Base-by-base conservation (phyloP, 148 eudicot genomes). In the Chenopodium formosanum region DNA sequence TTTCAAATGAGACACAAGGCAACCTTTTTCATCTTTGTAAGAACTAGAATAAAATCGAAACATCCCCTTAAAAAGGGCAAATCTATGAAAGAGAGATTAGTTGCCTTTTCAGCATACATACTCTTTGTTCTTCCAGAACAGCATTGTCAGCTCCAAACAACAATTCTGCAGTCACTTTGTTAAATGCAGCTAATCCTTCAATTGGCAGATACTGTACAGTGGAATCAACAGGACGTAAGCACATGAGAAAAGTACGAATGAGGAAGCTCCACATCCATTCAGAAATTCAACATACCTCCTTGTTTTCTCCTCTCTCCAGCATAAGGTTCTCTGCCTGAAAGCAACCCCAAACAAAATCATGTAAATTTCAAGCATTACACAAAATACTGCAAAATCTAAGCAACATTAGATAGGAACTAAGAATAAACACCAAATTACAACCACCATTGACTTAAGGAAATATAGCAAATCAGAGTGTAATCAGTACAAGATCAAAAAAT, bases 121-220 rank as follows among this genome's bases (percentile, higher is more conserved):
- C 99, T 86, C 92, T 89, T 86, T 91, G 92, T 82, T 96, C 89
- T 78, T 87, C 85, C 81, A 96, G 81, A 20, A 96, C 90, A 23
- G 93, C 88, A 84, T 86, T 94, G 74, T 89, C 95, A 76, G 95
- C 98, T 85, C 99, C 99, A 88, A 96, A 92, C 80, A 96, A 84
- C 82, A 96, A 78, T 82, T 96, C 98, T 32, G 94, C 99, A 20
- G 99, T 96, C 58, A 70, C 97, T 88, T 94, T 94, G 86, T 94
- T 96, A 82, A 96, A 96, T 66, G 97, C 94, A 85, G 97, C 97
- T 93, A 96, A 86, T 69, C 99, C 99, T 88, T 96, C 99, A 72
- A 96, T 96, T 66, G 99, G 95, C 73, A 96, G 92, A 89, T 96
- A 96, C 99, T 96, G 86, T 44, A 78, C 83, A 85, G 22, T 1